phyloP scores from a whole-genome alignment of 495 filamentous ascomycete genomes.

The Aspergillus mulundensis region DNA sequence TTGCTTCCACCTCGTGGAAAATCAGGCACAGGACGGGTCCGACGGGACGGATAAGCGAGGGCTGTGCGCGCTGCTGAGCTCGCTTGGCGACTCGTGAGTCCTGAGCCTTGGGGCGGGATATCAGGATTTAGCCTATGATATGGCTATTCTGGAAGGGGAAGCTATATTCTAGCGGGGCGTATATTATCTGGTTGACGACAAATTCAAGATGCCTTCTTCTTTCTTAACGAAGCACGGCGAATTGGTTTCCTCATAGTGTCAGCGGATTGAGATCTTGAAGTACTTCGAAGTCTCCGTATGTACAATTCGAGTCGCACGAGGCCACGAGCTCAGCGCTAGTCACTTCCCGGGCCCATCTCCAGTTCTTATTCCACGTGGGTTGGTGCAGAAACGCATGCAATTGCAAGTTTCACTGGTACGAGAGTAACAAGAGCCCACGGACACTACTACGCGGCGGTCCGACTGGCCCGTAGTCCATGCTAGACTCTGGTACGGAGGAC shows the following conservation, averaged over 20 bases:
- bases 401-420: background rate
- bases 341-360: conserved; percentile 10
- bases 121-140: conserved; percentile 4
- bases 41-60: background rate
- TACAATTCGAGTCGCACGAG: no score
- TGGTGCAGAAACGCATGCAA: background rate
- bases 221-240: no score
- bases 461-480: background rate
- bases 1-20: conserved; percentile 3
- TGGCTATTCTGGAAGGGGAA: background rate
- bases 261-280: no score
- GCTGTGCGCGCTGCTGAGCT: background rate
- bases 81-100: background rate
- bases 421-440: background rate
- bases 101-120: background rate
- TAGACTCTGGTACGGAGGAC: background rate
- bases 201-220: no score
- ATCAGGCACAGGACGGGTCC: conserved; percentile 1
- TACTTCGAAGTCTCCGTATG: no score
- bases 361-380: conserved; percentile 16
- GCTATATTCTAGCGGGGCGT: background rate
- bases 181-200: no score
- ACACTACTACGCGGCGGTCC: background rate
- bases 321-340: background rate
- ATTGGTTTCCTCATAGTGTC: no score